Evolutionary conservation across 75 land plant species (phyloP).

Genomic region (Cryptomeria japonica): DNA sequence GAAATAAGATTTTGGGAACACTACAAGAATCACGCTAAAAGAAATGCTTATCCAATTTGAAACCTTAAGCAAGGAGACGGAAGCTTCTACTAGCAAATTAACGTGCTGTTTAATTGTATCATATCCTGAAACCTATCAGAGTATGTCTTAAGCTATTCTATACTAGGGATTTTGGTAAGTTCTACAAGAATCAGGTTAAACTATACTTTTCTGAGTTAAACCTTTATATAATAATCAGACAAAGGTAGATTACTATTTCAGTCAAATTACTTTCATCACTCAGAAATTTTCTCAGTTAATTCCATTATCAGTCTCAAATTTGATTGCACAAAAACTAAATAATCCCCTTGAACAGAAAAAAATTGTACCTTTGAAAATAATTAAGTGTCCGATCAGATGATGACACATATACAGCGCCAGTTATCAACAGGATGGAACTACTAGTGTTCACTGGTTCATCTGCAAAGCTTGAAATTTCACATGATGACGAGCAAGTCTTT

Average conservation of each 20-base stretch:
- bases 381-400: background rate
- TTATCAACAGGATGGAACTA: background rate
- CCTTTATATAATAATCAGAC: background rate
- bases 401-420: background rate
- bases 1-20: too few species aligned
- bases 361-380: background rate
- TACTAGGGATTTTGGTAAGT: background rate
- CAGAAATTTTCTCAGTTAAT: background rate
- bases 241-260: background rate
- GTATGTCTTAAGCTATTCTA: background rate
- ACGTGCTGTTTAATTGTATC: too few species aligned
- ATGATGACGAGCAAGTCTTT: background rate
- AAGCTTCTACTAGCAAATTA: too few species aligned
- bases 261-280: background rate
- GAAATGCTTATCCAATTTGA: too few species aligned
- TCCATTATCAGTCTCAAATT: background rate
- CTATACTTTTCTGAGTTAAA: background rate
- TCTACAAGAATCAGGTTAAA: background rate
- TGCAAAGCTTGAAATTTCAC: background rate
- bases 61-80: too few species aligned
- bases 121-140: too few species aligned
- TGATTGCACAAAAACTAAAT: background rate
- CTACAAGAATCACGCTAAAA: too few species aligned
- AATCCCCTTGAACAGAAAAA: background rate
- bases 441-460: background rate